A percentile compares a stretch with the other conserved stretches of the same genome.
phyloP scores from a whole-genome alignment of 192 early-diverging fungal genomes.

The Physocladia obscura region DNA sequence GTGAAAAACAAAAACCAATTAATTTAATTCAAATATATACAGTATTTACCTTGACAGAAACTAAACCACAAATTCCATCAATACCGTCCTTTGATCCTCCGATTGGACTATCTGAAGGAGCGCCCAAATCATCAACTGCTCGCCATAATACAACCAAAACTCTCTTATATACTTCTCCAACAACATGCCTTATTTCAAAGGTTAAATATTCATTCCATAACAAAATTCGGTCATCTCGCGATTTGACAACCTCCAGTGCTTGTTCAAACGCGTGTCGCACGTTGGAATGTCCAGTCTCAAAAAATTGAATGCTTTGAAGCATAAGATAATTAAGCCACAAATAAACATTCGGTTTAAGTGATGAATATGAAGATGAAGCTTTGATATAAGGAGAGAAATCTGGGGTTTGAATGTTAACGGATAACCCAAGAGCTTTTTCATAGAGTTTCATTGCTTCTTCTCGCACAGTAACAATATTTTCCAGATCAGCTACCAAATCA shows the following conservation, averaged over 20 bases:
- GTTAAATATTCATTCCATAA: slow-evolving; percentile 11
- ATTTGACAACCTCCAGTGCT: background rate
- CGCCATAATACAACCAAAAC: background rate
- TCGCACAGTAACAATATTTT: background rate
- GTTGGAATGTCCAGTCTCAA: background rate
- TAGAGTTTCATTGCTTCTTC: slow-evolving; percentile 2
- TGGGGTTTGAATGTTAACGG: background rate
- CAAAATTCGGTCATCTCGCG: background rate
- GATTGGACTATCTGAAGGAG: background rate
- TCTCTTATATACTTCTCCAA: background rate
- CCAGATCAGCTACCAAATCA: background rate
- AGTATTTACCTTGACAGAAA: background rate
- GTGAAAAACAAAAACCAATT: background rate
- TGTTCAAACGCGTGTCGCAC: background rate
- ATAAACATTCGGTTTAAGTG: slow-evolving; percentile 6
- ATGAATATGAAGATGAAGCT: background rate
- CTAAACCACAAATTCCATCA: background rate
- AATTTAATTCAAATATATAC: background rate
- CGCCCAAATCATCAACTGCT: slow-evolving; percentile 6
- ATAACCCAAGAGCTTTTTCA: background rate
- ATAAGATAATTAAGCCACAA: slow-evolving; percentile 16
- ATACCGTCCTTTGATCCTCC: background rate
- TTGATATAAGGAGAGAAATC: background rate
- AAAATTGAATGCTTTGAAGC: background rate
- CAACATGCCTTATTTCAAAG: background rate